phyloP scores from a whole-genome alignment of 768 basidiomycete genomes.

The Austroboletus eburneus region DNA sequence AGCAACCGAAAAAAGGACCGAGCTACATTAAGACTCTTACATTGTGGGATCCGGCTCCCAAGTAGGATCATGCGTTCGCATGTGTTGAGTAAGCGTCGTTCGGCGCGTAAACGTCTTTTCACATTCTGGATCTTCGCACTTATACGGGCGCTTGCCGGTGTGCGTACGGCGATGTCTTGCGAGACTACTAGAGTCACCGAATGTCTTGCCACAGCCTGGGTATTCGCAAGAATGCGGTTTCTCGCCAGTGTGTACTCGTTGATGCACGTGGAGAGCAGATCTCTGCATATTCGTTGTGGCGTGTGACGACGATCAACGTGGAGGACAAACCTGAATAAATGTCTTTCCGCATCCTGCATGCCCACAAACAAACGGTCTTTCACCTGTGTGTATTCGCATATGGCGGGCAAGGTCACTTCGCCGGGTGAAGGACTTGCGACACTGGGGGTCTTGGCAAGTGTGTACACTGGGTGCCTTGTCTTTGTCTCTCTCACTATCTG shows the following conservation, averaged over 20 bases:
- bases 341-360: conserved; percentile 79
- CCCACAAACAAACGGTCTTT: conserved; percentile 76
- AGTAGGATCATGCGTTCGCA: conserved; percentile 80
- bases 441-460: conserved; percentile 66
- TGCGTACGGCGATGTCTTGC: conserved; percentile 89
- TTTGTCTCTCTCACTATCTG: conserved; percentile 31
- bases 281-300: conserved; percentile 45
- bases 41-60: conserved; percentile 84
- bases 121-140: conserved; percentile 77
- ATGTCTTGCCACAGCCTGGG: conserved; percentile 81
- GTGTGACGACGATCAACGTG: conserved; percentile 1
- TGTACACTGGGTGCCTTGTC: conserved; percentile 50
- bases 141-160: conserved; percentile 82
- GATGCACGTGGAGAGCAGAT: conserved; percentile 85
- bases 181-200: conserved; percentile 88
- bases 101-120: conserved; percentile 87
- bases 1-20: not conserved
- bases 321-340: conserved; percentile 73
- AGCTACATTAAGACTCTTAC: conserved; percentile 39
- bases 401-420: conserved; percentile 82
- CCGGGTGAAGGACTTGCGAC: conserved; percentile 77
- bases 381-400: conserved; percentile 87
- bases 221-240: conserved; percentile 91
- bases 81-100: conserved; percentile 81
- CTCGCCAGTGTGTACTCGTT: conserved; percentile 88